These are phyloP conservation scores for Septoria petroselini DNA, from an alignment of 2,329 filamentous ascomycete species.

Conservation along the genomic window DNA sequence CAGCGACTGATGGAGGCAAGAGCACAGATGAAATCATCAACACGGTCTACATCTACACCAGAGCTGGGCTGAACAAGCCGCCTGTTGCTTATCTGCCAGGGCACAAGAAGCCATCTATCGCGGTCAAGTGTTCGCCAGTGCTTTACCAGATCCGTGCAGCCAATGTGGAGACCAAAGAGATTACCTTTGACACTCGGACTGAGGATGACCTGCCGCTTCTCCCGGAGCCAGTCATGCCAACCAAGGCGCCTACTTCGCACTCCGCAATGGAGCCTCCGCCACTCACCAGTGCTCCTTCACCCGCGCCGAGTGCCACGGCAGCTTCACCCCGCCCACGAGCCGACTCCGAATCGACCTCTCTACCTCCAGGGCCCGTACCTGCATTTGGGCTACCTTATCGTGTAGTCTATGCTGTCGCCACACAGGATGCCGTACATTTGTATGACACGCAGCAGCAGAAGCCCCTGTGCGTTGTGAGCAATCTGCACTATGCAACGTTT, in stretches of 20 bases:
- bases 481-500: slow-evolving; percentile 94
- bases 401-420: slow-evolving; percentile 94
- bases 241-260: slow-evolving; percentile 55
- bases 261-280: slow-evolving; percentile 82
- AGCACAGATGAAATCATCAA: slow-evolving; percentile 84
- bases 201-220: slow-evolving; percentile 81
- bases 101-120: slow-evolving; percentile 96
- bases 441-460: slow-evolving; percentile 98
- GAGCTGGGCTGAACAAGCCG: slow-evolving; percentile 93
- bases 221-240: slow-evolving; percentile 70
- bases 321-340: slow-evolving; percentile 49
- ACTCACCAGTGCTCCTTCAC: slow-evolving; percentile 54
- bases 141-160: slow-evolving; percentile 76
- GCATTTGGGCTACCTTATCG: slow-evolving; percentile 86
- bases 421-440: slow-evolving; percentile 87
- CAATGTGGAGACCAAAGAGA: slow-evolving; percentile 69
- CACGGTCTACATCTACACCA: slow-evolving; percentile 96
- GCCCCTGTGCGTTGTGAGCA: slow-evolving; percentile 90
- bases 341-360: slow-evolving; percentile 53
- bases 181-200: slow-evolving; percentile 87
- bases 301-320: slow-evolving; percentile 50
- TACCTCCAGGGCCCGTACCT: slow-evolving; percentile 49
- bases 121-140: slow-evolving; percentile 88
- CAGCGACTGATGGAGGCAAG: slow-evolving; percentile 67
- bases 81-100: slow-evolving; percentile 92